These are phyloP conservation scores for Aphanomyces euteiches DNA, from an alignment of 352 stramenopile species.

Conservation along the genomic window DNA sequence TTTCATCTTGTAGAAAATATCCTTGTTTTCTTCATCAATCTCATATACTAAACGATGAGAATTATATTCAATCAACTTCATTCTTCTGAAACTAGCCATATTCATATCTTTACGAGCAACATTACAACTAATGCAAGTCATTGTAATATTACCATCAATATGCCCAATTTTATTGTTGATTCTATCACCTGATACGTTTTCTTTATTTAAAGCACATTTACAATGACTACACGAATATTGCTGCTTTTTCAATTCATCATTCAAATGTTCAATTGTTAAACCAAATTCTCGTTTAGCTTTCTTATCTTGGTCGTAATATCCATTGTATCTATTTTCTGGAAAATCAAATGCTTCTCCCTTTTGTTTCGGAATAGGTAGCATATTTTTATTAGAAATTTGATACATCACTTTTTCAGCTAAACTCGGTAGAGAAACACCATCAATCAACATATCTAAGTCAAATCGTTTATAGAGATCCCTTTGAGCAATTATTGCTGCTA, in stretches of 20 bases:
- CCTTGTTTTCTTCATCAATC: slow-evolving; percentile 34
- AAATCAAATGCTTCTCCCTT: background rate
- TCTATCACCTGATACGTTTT: no score
- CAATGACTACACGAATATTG: slow-evolving; percentile 35
- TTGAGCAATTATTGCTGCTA: slow-evolving; percentile 28
- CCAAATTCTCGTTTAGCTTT: slow-evolving; percentile 31
- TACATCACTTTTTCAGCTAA: slow-evolving; percentile 14
- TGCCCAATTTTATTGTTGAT: no score
- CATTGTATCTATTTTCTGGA: slow-evolving; percentile 17
- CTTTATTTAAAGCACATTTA: slow-evolving; percentile 2
- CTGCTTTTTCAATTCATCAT: slow-evolving; percentile 32
- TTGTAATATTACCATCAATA: slow-evolving; percentile 27
- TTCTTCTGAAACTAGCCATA: slow-evolving; percentile 22
- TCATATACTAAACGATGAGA: slow-evolving; percentile 28
- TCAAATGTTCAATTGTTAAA: slow-evolving; percentile 32
- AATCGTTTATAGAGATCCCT: slow-evolving; percentile 19
- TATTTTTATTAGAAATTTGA: slow-evolving; percentile 1
- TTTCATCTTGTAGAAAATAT: slow-evolving; percentile 34
- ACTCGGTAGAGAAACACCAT: slow-evolving; percentile 12
- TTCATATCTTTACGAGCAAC: no score
- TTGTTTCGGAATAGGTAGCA: background rate
- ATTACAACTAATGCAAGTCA: background rate
- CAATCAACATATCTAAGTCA: slow-evolving; percentile 8
- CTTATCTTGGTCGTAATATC: slow-evolving; percentile 34
- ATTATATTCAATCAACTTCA: slow-evolving; percentile 34